Evolutionary conservation across 306 rosid species (phyloP).

Genomic region (Dalbergia cochinchinensis): DNA sequence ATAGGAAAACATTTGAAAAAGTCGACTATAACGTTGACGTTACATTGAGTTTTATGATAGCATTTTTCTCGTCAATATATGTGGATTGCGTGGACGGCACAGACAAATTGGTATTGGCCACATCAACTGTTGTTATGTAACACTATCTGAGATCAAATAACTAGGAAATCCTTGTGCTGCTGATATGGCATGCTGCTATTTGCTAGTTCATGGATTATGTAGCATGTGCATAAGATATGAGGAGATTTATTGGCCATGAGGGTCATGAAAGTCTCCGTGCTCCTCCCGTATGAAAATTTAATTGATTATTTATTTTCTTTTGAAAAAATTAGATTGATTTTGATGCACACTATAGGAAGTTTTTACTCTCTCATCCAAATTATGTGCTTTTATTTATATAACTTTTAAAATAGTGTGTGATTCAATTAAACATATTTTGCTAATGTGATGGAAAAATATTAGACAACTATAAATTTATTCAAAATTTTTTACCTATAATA

Average conservation of each 20-base stretch:
- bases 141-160: constrained; percentile 32
- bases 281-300: neutral
- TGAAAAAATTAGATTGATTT: too few relatives aligned
- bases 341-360: too few relatives aligned
- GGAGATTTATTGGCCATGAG: neutral
- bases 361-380: too few relatives aligned
- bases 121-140: neutral
- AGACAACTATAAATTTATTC: too few relatives aligned
- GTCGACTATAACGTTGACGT: constrained; percentile 19
- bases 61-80: neutral
- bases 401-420: too few relatives aligned
- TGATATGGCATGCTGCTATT: constrained; percentile 50
- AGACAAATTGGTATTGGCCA: constrained; percentile 12
- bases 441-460: too few relatives aligned
- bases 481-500: too few relatives aligned
- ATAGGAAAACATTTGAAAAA: constrained; percentile 18
- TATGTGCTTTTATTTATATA: too few relatives aligned
- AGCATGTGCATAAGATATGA: constrained; percentile 27
- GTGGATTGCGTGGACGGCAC: constrained; percentile 10
- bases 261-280: neutral
- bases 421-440: too few relatives aligned
- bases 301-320: too few relatives aligned
- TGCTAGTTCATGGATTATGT: constrained; percentile 37
- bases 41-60: neutral
- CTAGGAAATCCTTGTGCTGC: constrained; percentile 44